phyloP scores from a whole-genome alignment of 202 grass and related monocot genomes.

The Zizania palustris region DNA sequence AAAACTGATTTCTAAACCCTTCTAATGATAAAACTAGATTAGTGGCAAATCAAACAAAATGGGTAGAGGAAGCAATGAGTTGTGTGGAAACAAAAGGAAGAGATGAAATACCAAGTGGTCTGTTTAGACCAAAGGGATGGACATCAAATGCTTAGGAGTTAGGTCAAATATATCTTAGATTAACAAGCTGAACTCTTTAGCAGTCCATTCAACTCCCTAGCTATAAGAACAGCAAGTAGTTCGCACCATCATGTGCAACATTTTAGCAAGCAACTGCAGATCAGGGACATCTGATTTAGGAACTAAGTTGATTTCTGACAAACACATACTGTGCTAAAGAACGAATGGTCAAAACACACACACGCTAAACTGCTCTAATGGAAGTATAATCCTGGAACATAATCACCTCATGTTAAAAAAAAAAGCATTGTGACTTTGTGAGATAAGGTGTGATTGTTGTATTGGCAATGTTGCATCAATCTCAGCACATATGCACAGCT shows the following conservation, averaged over 20 bases:
- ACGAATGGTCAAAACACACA: neutral
- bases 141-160: neutral
- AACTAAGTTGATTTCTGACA: neutral
- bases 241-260: neutral
- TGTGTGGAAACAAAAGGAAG: neutral
- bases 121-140: neutral
- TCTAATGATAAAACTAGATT: neutral
- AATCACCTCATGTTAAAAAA: neutral
- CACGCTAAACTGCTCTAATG: neutral
- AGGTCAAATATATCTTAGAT: neutral
- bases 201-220: neutral
- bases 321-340: neutral
- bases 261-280: neutral
- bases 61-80: neutral
- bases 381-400: neutral
- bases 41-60: neutral
- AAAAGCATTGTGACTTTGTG: no score
- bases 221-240: neutral
- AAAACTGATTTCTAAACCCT: no score
- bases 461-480: neutral
- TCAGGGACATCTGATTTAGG: neutral
- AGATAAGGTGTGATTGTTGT: neutral
- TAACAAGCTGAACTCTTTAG: neutral
- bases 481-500: neutral
- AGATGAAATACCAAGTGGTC: neutral